Conservation (phyloP, 139 green algal genomes). For the Chlamydomonas sp. region DNA sequence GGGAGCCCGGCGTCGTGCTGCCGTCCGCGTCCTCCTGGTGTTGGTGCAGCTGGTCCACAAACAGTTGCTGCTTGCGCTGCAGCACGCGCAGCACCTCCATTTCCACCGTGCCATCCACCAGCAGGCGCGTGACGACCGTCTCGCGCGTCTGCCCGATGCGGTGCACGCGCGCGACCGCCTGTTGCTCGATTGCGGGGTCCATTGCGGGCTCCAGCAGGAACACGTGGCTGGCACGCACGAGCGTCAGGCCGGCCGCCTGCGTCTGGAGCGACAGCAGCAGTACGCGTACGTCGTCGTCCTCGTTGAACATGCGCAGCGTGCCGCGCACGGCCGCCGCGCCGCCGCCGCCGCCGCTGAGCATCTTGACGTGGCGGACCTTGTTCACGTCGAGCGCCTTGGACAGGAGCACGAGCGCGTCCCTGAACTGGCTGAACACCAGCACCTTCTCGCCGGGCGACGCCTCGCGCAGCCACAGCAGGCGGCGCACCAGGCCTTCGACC, state of each 20-base stretch:
- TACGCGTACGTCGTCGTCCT: slow-evolving; percentile 12
- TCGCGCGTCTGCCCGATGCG: slow-evolving; percentile 52
- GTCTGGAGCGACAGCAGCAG: slow-evolving; percentile 10
- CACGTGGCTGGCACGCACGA: slow-evolving; percentile 49
- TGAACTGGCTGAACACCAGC: slow-evolving; percentile 79
- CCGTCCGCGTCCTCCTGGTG: not conserved
- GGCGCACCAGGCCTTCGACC: slow-evolving; percentile 68
- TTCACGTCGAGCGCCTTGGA: slow-evolving; percentile 22
- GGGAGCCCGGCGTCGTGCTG: too few species aligned
- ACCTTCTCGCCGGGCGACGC: slow-evolving; percentile 38
- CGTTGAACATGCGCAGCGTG: slow-evolving; percentile 8
- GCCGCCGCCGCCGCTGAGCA: not conserved
- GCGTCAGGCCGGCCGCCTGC: slow-evolving; percentile 10
- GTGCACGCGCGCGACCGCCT: slow-evolving; percentile 70
- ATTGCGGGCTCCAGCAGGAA: slow-evolving; percentile 62
- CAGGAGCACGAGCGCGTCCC: slow-evolving; percentile 72
- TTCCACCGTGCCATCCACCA: slow-evolving; percentile 51
- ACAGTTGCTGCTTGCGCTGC: slow-evolving; percentile 27
- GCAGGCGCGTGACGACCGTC: slow-evolving; percentile 27
- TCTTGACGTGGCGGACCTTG: not conserved
- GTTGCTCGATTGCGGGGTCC: slow-evolving; percentile 71
- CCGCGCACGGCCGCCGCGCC: not conserved
- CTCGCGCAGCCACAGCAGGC: slow-evolving; percentile 37
- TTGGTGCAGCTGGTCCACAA: slow-evolving; percentile 3
- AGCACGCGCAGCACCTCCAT: slow-evolving; percentile 45